Conservation (phyloP, 2,329 filamentous ascomycete species). For the Sporothrix protearum region DNA sequence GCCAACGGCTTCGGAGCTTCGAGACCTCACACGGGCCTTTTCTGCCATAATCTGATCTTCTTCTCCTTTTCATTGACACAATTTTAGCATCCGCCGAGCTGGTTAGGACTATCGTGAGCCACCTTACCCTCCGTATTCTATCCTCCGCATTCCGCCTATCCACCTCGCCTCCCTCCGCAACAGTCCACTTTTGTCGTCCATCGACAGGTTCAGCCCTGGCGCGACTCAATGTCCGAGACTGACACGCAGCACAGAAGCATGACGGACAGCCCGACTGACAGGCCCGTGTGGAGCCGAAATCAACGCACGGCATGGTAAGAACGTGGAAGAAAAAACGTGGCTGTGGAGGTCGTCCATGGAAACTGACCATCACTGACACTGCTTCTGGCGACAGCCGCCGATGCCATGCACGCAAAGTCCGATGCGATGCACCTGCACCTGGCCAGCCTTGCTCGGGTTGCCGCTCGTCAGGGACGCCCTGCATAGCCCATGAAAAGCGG, state of each 20-base stretch:
- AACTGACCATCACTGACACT: neutral
- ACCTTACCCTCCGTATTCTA: neutral
- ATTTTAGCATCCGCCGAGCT: neutral
- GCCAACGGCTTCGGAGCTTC: neutral
- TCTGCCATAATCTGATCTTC: neutral
- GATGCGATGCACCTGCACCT: slow-evolving; percentile 17
- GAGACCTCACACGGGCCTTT: neutral
- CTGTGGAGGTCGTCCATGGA: neutral
- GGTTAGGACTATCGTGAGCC: neutral
- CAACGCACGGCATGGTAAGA: slow-evolving; percentile 18
- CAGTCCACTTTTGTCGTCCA: neutral
- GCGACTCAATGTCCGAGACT: neutral
- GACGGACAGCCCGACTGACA: neutral
- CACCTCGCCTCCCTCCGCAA: neutral
- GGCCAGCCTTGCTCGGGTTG: slow-evolving; percentile 23
- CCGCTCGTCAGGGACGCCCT: slow-evolving; percentile 22
- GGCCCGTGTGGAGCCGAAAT: slow-evolving; percentile 10
- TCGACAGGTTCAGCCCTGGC: neutral
- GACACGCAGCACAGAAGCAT: neutral
- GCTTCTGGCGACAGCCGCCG: slow-evolving; percentile 12
- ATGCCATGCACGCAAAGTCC: slow-evolving; percentile 26
- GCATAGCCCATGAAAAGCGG: slow-evolving; percentile 26
- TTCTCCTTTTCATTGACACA: too few relatives aligned
- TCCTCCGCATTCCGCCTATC: neutral
- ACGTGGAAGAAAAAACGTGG: neutral